Conservation (phyloP, 129 eudicot genomes). For the Chrysanthemum makinoi region DNA sequence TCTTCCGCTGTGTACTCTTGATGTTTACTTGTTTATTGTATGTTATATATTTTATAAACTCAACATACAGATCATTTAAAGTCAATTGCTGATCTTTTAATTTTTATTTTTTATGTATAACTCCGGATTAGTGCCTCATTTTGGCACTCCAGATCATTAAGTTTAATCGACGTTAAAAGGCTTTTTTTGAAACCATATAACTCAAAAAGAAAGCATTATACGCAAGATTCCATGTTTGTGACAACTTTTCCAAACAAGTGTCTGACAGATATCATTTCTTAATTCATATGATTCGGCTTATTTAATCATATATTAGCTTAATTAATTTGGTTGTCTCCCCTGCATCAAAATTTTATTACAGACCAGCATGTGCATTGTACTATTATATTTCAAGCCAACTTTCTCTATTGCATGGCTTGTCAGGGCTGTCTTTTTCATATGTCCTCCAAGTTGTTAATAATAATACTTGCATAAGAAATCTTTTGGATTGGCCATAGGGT, state of each 20-base stretch:
- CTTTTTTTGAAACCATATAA: too few species aligned
- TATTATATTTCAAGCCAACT: conserved; percentile 2
- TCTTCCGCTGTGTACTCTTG: too few species aligned
- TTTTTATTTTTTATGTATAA: too few species aligned
- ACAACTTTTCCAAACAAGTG: not conserved
- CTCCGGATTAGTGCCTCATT: too few species aligned
- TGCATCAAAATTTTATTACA: not conserved
- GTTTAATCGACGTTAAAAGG: too few species aligned
- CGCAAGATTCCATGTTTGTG: conserved; percentile 8
- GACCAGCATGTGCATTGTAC: not conserved
- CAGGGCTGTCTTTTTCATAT: not conserved
- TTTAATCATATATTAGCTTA: not conserved
- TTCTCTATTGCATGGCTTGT: not conserved
- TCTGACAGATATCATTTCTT: not conserved
- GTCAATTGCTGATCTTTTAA: too few species aligned
- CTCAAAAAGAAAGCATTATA: too few species aligned
- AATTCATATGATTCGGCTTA: not conserved
- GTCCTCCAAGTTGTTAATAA: not conserved
- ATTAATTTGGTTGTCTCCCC: not conserved
- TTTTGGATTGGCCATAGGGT: too few species aligned
- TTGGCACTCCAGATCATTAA: too few species aligned
- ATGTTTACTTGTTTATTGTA: too few species aligned
- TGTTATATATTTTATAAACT: too few species aligned
- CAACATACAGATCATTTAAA: too few species aligned
- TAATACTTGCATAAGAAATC: not conserved